Evolutionary conservation across 2,329 filamentous ascomycete species (phyloP).

Genomic region (Helminthosporium solani): DNA sequence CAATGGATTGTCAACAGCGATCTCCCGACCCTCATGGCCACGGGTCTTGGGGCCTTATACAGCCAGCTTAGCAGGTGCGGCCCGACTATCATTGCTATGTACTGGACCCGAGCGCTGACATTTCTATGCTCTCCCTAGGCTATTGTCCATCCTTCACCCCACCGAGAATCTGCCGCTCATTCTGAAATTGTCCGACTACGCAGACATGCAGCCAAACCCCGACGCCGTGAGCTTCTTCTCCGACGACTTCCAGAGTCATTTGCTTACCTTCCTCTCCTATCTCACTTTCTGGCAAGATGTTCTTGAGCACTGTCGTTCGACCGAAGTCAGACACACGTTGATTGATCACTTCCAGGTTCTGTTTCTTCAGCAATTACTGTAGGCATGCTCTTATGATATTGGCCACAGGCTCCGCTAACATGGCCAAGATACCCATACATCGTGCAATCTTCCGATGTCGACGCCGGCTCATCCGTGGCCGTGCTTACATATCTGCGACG

Average conservation of each 20-base stretch:
- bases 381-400: conserved; percentile 34
- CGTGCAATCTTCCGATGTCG: conserved; percentile 93
- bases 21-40: conserved; percentile 94
- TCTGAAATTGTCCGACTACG: conserved; percentile 84
- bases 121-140: conserved; percentile 62
- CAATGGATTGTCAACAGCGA: conserved; percentile 98
- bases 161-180: conserved; percentile 76
- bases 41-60: conserved; percentile 78
- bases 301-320: conserved; percentile 88
- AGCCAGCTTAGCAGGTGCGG: conserved; percentile 64
- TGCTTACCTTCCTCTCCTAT: conserved; percentile 92
- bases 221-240: conserved; percentile 71
- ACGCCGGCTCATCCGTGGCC: conserved; percentile 93
- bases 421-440: conserved; percentile 80
- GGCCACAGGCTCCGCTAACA: conserved; percentile 12
- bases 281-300: conserved; percentile 98
- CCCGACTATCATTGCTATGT: background rate
- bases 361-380: conserved; percentile 92
- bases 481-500: conserved; percentile 90
- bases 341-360: conserved; percentile 97
- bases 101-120: background rate
- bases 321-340: conserved; percentile 87
- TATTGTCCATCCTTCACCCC: conserved; percentile 79
- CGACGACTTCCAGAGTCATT: conserved; percentile 75
- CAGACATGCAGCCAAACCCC: conserved; percentile 67